A percentile compares a stretch with the other conserved stretches of the same genome.
Conservation (phyloP, 495 filamentous ascomycete species). For the Oidiodendron maius region DNA sequence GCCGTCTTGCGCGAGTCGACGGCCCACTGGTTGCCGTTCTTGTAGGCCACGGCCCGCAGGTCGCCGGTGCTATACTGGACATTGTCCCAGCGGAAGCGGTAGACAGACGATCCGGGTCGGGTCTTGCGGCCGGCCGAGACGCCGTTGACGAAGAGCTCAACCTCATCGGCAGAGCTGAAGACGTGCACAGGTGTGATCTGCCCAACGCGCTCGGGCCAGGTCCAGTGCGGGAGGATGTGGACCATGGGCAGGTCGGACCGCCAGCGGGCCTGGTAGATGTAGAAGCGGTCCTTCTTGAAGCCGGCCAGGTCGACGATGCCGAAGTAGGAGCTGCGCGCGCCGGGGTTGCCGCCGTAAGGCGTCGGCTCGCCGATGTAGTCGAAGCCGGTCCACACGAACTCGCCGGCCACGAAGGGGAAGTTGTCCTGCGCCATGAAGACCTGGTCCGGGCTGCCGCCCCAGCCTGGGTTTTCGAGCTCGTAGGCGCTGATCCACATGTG, state of each 20-base stretch:
- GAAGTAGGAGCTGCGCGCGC: conserved; percentile 39
- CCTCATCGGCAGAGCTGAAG: conserved; percentile 39
- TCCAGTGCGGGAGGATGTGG: conserved; percentile 47
- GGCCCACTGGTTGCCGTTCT: conserved; percentile 36
- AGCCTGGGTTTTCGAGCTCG: conserved; percentile 36
- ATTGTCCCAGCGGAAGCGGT: conserved; percentile 43
- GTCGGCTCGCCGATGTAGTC: conserved; percentile 47
- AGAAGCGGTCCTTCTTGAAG: conserved; percentile 45
- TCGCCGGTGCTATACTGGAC: conserved; percentile 38
- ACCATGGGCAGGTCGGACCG: conserved; percentile 32
- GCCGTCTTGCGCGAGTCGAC: conserved; percentile 29
- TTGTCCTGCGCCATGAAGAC: conserved; percentile 40
- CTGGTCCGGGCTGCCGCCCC: conserved; percentile 40
- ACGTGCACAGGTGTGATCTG: conserved; percentile 44
- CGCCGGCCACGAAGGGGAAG: conserved; percentile 36
- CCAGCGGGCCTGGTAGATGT: conserved; percentile 42
- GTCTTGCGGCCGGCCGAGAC: conserved; percentile 30
- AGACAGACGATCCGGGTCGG: conserved; percentile 27
- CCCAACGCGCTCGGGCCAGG: conserved; percentile 38
- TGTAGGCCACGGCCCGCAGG: conserved; percentile 36
- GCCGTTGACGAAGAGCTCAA: conserved; percentile 45
- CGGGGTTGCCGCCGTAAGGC: conserved; percentile 27
- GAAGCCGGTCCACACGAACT: conserved; percentile 47
- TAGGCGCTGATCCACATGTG: conserved; percentile 36
- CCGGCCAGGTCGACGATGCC: conserved; percentile 45